phyloP scores from a whole-genome alignment of 495 filamentous ascomycete species.

The Daldinia caldariorum region DNA sequence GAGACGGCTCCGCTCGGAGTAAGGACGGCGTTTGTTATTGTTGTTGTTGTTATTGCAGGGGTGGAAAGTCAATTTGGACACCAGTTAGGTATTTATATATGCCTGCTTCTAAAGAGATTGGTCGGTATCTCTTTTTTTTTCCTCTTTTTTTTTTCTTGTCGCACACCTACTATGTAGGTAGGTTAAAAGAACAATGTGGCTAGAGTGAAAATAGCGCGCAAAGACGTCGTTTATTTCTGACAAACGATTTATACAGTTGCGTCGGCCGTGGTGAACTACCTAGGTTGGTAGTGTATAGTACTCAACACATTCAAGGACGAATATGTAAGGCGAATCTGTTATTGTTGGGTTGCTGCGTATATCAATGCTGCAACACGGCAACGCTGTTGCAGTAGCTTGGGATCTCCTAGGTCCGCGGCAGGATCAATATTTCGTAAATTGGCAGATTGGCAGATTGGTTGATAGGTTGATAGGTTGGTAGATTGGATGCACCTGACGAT shows the following conservation, averaged over 20 bases:
- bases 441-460: too few relatives aligned
- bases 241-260: slow-evolving; percentile 21
- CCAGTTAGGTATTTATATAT: slow-evolving; percentile 4
- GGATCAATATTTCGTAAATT: slow-evolving; percentile 3
- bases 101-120: too few relatives aligned
- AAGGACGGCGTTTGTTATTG: slow-evolving; percentile 42
- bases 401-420: neutral
- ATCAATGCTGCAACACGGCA: neutral
- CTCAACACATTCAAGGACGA: neutral
- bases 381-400: slow-evolving; percentile 1
- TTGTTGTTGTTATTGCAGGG: slow-evolving; percentile 38
- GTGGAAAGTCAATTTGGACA: slow-evolving; percentile 31
- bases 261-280: slow-evolving; percentile 12
- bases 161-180: too few relatives aligned
- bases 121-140: neutral
- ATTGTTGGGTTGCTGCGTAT: slow-evolving; percentile 5
- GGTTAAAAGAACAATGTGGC: slow-evolving; percentile 29
- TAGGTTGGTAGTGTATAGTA: slow-evolving; percentile 10
- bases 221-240: slow-evolving; percentile 25
- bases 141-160: slow-evolving; percentile 26
- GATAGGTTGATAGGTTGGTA: neutral
- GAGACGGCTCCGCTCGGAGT: slow-evolving; percentile 41
- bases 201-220: slow-evolving; percentile 18
- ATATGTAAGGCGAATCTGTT: neutral
- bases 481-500: slow-evolving; percentile 21